A percentile compares a stretch with the other conserved stretches of the same genome.
Evolutionary conservation across 2,329 filamentous ascomycete species (phyloP).

Genomic region (Fusarium brevicatenulatum): DNA sequence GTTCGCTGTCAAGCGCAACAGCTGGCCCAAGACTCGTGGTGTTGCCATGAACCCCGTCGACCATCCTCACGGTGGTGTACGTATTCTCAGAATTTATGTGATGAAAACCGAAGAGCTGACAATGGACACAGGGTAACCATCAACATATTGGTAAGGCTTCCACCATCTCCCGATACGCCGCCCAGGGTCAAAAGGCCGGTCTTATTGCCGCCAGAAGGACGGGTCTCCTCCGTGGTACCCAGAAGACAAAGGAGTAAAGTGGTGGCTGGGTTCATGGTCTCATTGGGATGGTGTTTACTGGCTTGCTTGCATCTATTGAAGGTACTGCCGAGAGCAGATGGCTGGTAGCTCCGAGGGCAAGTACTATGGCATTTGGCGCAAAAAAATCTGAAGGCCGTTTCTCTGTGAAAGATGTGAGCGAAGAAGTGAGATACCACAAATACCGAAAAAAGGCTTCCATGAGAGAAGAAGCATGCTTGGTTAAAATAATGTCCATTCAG

Average conservation of each 20-base stretch:
- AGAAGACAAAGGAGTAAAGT: conserved; percentile 97
- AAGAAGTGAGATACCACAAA: conserved; percentile 44
- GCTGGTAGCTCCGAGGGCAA: conserved; percentile 60
- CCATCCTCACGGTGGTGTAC: conserved; percentile 94
- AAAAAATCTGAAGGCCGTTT: conserved; percentile 49
- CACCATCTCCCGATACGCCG: conserved; percentile 97
- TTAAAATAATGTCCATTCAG: conserved; percentile 36
- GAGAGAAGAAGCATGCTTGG: conserved; percentile 38
- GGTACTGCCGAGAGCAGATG: conserved; percentile 59
- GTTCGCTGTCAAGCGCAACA: conserved; percentile 99
- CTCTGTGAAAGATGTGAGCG: conserved; percentile 42
- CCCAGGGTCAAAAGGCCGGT: conserved; percentile 99
- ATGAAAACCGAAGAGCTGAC: conserved; percentile 51
- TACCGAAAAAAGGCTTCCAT: conserved; percentile 36
- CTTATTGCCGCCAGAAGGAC: conserved; percentile 99
- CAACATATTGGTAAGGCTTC: conserved; percentile 99
- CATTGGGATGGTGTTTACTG: conserved; percentile 73
- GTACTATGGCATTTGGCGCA: conserved; percentile 62
- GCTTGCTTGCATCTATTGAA: conserved; percentile 69
- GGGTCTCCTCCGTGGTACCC: conserved; percentile 99
- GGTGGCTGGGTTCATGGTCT: conserved; percentile 61
- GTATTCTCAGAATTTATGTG: conserved; percentile 47
- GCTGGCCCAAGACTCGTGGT: conserved; percentile 99
- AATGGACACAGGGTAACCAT: conserved; percentile 84
- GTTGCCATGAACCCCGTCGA: conserved; percentile 99